Percentiles rank a stretch among this genome's conserved stretches.
These are phyloP conservation scores for Hirsutella thompsonii DNA, from an alignment of 2,329 filamentous ascomycete genomes.

Conservation along the genomic window DNA sequence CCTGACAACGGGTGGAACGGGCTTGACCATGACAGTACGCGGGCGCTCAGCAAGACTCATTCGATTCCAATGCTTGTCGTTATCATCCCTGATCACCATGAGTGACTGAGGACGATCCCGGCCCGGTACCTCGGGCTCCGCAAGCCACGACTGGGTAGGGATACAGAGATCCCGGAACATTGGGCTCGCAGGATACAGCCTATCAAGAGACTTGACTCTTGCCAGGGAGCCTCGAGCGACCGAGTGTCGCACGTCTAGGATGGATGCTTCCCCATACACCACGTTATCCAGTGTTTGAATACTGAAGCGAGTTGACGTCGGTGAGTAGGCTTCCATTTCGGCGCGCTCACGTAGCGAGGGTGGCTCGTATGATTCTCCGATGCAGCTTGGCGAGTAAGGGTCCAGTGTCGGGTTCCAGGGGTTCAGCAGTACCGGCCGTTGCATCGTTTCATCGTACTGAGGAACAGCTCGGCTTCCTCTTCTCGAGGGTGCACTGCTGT, in stretches of 20 bases:
- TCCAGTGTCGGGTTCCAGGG: conserved; percentile 10
- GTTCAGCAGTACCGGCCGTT: conserved; percentile 2
- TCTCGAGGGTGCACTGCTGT: conserved; percentile 5
- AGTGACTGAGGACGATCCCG: conserved; percentile 14
- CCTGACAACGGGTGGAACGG: conserved; percentile 14
- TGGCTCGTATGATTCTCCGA: conserved; percentile 18
- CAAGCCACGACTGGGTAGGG: conserved; percentile 9
- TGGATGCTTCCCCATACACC: conserved; percentile 25
- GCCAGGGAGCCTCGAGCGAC: conserved; percentile 12
- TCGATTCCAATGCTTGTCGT: conserved; percentile 9
- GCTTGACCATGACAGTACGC: conserved; percentile 17
- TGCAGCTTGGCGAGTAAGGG: conserved; percentile 17
- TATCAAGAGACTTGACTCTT: conserved; percentile 24
- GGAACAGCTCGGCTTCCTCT: conserved; percentile 14
- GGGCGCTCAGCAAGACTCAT: conserved; percentile 15
- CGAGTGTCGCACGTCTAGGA: conserved; percentile 22
- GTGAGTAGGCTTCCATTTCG: conserved; percentile 14
- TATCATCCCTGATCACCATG: conserved; percentile 11
- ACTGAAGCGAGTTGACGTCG: conserved; percentile 20
- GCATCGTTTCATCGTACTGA: conserved; percentile 12
- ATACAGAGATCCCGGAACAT: conserved; percentile 19
- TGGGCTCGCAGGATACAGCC: conserved; percentile 16
- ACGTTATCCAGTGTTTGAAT: conserved; percentile 21
- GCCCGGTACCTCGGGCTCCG: conserved; percentile 7
- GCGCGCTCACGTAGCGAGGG: conserved; percentile 7